Percentiles rank a stretch among this genome's conserved stretches.
phyloP scores from a whole-genome alignment of 345 rosid genomes.

The Hibiscus syriacus region DNA sequence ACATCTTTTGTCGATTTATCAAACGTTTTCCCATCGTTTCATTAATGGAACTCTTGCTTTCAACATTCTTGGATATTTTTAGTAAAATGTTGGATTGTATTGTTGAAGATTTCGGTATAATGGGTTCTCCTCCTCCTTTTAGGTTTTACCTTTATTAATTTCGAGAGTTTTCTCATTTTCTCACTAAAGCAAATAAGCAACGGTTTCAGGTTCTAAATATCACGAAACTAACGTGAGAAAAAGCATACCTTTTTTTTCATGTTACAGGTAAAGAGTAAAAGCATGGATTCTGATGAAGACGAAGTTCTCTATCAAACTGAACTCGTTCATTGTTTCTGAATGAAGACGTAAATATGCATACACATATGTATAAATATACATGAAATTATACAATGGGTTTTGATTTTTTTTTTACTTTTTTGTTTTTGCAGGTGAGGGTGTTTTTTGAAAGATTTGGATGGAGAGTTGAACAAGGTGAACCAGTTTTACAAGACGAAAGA shows the following conservation, averaged over 20 bases:
- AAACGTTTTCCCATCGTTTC: background rate
- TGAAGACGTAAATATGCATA: no score
- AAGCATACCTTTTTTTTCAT: background rate
- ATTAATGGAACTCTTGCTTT: background rate
- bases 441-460: conserved; percentile 68
- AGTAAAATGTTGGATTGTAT: conserved; percentile 1
- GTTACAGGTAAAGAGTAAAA: conserved; percentile 47
- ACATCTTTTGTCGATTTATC: background rate
- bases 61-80: conserved; percentile 4
- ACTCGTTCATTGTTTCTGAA: no score
- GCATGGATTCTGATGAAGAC: conserved; percentile 32
- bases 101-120: background rate
- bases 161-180: conserved; percentile 8
- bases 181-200: conserved; percentile 37
- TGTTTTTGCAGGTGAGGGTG: conserved; percentile 42
- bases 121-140: background rate
- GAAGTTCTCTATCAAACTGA: no score
- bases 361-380: no score
- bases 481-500: conserved; percentile 69
- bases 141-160: no score
- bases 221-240: conserved; percentile 65
- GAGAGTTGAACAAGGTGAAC: conserved; percentile 81
- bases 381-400: background rate
- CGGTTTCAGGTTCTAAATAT: conserved; percentile 32
- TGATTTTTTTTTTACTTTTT: background rate